Percentiles rank a stretch among this genome's conserved stretches.
phyloP scores from a whole-genome alignment of 768 basidiomycete genomes.

The Suillus luteus region DNA sequence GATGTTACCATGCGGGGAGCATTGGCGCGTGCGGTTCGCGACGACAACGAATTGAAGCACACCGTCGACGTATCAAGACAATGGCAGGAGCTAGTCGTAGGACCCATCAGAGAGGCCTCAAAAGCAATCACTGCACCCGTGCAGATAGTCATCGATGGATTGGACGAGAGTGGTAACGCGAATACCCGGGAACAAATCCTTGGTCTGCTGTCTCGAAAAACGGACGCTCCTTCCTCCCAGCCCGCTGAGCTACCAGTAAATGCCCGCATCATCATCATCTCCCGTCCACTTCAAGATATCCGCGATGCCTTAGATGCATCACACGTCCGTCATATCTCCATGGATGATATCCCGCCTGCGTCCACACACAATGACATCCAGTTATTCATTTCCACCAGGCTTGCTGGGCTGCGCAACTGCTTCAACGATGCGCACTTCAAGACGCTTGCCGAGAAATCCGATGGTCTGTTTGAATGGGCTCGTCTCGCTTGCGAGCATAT shows the following conservation, averaged over 20 bases:
- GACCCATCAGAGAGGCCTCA: slow-evolving; percentile 7
- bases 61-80: slow-evolving; percentile 10
- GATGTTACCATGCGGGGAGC: slow-evolving; percentile 4
- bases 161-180: slow-evolving; percentile 21
- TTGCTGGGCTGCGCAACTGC: background rate
- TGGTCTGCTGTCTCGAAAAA: background rate
- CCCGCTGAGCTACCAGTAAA: background rate
- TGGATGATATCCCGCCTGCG: slow-evolving; percentile 4
- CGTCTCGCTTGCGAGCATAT: slow-evolving; percentile 17
- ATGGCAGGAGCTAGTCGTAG: slow-evolving; percentile 21
- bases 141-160: slow-evolving; percentile 29
- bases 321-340: background rate
- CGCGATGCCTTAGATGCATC: slow-evolving; percentile 5
- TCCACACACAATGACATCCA: slow-evolving; percentile 12
- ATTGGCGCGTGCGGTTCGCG: background rate
- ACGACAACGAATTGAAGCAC: background rate
- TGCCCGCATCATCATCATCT: slow-evolving; percentile 22
- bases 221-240: background rate
- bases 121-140: slow-evolving; percentile 20
- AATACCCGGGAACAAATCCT: slow-evolving; percentile 20
- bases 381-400: slow-evolving; percentile 7
- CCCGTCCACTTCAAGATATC: slow-evolving; percentile 14
- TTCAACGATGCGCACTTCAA: slow-evolving; percentile 1
- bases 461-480: slow-evolving; percentile 15
- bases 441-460: slow-evolving; percentile 1